Conservation (phyloP, 208 protist species). For the Trypanosoma mega region DNA sequence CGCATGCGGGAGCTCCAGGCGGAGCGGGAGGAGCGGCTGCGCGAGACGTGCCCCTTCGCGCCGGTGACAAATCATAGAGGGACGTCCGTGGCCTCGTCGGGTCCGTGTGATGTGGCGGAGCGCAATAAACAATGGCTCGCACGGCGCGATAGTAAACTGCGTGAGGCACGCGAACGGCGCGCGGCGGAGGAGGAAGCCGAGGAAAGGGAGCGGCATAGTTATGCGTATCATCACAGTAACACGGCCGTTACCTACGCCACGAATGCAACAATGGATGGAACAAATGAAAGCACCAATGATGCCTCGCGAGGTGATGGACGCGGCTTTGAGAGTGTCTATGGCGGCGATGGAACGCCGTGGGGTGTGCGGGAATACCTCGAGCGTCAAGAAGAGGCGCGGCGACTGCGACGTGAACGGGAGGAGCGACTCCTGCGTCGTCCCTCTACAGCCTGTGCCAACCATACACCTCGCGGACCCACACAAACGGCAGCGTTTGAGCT, state of each 20-base stretch:
- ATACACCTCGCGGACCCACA: conserved; percentile 6
- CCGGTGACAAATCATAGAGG: conserved; percentile 30
- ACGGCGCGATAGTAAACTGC: conserved; percentile 41
- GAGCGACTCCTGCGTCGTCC: conserved; percentile 3
- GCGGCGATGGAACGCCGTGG: conserved; percentile 25
- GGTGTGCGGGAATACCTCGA: conserved; percentile 49
- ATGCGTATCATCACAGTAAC: too few relatives aligned
- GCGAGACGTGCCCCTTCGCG: conserved; percentile 57
- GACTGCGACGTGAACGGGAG: conserved; percentile 17
- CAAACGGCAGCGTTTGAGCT: conserved; percentile 22
- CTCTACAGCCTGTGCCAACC: not conserved
- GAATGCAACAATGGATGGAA: too few relatives aligned
- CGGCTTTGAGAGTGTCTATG: conserved; percentile 29
- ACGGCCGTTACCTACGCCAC: too few relatives aligned
- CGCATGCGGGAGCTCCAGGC: conserved; percentile 34
- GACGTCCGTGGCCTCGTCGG: too few relatives aligned
- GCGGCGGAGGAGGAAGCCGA: conserved; percentile 5
- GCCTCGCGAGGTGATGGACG: too few relatives aligned
- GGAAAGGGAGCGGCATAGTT: too few relatives aligned
- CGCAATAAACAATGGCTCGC: conserved; percentile 41
- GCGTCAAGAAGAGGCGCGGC: conserved; percentile 31
- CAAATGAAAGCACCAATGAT: too few relatives aligned
- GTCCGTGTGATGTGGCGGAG: conserved; percentile 29
- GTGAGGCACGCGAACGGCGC: conserved; percentile 30
- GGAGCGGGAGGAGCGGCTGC: conserved; percentile 35